Evolutionary conservation across 257 asterid genomes (phyloP).

Genomic region (Phtheirospermum japonicum): DNA sequence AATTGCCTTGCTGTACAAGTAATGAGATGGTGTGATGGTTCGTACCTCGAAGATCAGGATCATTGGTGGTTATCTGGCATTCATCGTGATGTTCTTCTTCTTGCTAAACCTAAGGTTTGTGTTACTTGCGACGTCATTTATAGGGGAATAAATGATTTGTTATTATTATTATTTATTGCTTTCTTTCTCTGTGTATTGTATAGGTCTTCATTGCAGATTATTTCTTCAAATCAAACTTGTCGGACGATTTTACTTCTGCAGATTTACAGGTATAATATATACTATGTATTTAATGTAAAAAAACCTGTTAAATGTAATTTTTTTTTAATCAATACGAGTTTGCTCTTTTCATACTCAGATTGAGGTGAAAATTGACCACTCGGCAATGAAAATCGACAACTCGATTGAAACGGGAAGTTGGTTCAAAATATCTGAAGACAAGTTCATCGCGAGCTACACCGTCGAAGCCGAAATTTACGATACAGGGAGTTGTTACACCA

Average conservation of each 20-base stretch:
- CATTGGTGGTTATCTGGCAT: conserved; percentile 99
- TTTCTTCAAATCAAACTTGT: conserved; percentile 78
- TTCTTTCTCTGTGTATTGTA: conserved; percentile 9
- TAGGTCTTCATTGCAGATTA: conserved; percentile 88
- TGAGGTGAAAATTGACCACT: conserved; percentile 71
- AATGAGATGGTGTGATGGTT: conserved; percentile 95
- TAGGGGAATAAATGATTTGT: neutral
- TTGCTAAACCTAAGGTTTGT: conserved; percentile 89
- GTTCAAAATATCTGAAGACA: conserved; percentile 44
- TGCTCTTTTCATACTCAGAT: conserved; percentile 49
- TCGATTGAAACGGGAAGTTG: conserved; percentile 45
- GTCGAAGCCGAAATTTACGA: conserved; percentile 84
- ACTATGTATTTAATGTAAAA: neutral
- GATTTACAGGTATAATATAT: conserved; percentile 68
- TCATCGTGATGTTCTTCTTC: conserved; percentile 91
- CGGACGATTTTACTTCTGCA: conserved; percentile 69
- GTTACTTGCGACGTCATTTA: conserved; percentile 8
- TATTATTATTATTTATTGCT: neutral
- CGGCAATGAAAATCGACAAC: conserved; percentile 48
- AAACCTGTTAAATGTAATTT: too few species aligned
- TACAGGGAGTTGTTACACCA: conserved; percentile 45
- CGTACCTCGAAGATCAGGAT: conserved; percentile 99
- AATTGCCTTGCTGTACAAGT: conserved; percentile 94
- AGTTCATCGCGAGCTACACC: conserved; percentile 45
- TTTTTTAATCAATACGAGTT: neutral